These are phyloP conservation scores for Blastobotrys apis DNA, from an alignment of 1,139 yeast genomes.

Conservation along the genomic window DNA sequence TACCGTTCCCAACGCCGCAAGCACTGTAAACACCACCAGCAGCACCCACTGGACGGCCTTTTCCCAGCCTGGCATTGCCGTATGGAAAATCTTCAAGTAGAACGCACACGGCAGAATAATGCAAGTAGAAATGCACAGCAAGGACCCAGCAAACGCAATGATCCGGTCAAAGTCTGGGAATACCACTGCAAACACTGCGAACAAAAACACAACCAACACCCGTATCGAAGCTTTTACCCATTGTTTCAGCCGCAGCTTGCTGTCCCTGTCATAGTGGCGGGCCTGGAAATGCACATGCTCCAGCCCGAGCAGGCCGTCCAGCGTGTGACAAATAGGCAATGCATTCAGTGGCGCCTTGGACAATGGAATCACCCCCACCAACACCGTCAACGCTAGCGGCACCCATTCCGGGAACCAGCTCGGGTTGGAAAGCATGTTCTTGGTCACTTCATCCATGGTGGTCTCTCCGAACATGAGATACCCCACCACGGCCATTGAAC, in stretches of 20 bases:
- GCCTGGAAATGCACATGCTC: slow-evolving; percentile 12
- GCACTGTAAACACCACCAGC: slow-evolving; percentile 32
- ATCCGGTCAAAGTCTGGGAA: slow-evolving; percentile 78
- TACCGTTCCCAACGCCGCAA: slow-evolving; percentile 35
- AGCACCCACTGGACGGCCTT: slow-evolving; percentile 43
- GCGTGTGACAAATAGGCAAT: slow-evolving; percentile 75
- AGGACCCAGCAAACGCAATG: slow-evolving; percentile 78
- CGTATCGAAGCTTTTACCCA: slow-evolving; percentile 29
- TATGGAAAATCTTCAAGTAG: slow-evolving; percentile 54
- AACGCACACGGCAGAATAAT: slow-evolving; percentile 71
- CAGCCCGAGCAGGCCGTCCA: slow-evolving; percentile 45
- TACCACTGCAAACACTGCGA: slow-evolving; percentile 51
- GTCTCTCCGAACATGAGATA: slow-evolving; percentile 77
- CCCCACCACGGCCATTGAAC: slow-evolving; percentile 74
- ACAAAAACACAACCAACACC: slow-evolving; percentile 39
- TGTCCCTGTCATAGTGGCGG: no score
- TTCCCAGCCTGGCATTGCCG: slow-evolving; percentile 43
- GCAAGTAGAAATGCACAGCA: slow-evolving; percentile 77
- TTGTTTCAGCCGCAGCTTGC: slow-evolving; percentile 3
- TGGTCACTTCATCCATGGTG: slow-evolving; percentile 80
- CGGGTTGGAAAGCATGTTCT: slow-evolving; percentile 59
- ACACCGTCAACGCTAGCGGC: slow-evolving; percentile 57
- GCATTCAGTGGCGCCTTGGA: slow-evolving; percentile 87
- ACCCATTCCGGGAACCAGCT: slow-evolving; percentile 67
- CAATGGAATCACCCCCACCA: slow-evolving; percentile 77